phyloP scores from a whole-genome alignment of 176 grass and related monocot genomes.

The Triticum dicoccoides region DNA sequence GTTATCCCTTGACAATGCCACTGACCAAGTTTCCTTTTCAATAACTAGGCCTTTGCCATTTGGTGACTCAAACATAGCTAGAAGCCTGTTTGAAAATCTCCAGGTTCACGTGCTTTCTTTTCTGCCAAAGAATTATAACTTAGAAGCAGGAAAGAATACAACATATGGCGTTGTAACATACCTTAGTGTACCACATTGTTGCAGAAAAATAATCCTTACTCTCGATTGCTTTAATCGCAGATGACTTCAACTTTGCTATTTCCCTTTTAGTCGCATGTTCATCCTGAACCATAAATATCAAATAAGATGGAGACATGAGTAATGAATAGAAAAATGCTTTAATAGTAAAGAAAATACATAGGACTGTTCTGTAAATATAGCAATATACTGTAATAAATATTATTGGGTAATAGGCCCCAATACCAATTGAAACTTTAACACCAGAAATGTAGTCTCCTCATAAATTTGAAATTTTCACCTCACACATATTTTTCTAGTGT shows the following conservation, averaged over 20 bases:
- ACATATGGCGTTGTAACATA: neutral
- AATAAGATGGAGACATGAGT: neutral
- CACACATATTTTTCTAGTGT: neutral
- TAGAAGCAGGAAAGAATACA: neutral
- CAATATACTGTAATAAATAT: neutral
- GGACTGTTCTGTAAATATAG: neutral
- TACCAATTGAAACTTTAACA: neutral
- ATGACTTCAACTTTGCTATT: neutral
- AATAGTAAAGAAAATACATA: neutral
- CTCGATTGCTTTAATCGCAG: neutral
- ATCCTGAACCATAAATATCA: neutral
- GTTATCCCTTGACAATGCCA: neutral
- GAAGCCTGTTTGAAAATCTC: neutral
- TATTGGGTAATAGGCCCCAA: neutral
- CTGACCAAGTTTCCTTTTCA: neutral
- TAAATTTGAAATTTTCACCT: neutral
- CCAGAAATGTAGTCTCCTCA: neutral
- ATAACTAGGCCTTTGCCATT: neutral
- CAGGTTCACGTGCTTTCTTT: neutral
- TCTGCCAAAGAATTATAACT: neutral
- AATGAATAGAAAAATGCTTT: neutral
- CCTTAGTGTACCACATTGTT: neutral
- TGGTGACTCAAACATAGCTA: neutral
- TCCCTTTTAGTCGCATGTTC: neutral
- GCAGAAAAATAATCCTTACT: neutral